A percentile compares a stretch with the other conserved stretches of the same genome.
These are phyloP conservation scores for Claviceps maximensis DNA, from an alignment of 2,329 filamentous ascomycete genomes.

Conservation along the genomic window DNA sequence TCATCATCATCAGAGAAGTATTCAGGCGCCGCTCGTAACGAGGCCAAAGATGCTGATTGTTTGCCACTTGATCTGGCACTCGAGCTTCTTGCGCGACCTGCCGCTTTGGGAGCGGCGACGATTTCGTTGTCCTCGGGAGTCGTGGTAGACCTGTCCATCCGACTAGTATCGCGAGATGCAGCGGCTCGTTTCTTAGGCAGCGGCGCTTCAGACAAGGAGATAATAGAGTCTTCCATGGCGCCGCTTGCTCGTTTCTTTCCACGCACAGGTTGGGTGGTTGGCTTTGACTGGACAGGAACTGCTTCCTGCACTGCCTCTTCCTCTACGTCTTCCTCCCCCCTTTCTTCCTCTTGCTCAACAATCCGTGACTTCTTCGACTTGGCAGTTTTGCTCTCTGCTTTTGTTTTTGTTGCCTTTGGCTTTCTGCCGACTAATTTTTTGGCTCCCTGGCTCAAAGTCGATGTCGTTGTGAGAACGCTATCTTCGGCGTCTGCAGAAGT, in stretches of 20 bases:
- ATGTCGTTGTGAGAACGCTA: slow-evolving; percentile 45
- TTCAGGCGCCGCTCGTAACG: slow-evolving; percentile 25
- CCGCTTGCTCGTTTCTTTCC: slow-evolving; percentile 54
- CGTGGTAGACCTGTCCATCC: slow-evolving; percentile 24
- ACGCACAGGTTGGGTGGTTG: slow-evolving; percentile 27
- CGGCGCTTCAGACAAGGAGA: slow-evolving; percentile 31
- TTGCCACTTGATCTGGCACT: slow-evolving; percentile 22
- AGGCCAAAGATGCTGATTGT: slow-evolving; percentile 37
- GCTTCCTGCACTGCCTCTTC: slow-evolving; percentile 19
- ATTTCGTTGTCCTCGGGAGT: slow-evolving; percentile 29
- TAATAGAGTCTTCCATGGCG: slow-evolving; percentile 36
- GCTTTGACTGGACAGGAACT: slow-evolving; percentile 14
- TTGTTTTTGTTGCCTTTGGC: slow-evolving; percentile 40
- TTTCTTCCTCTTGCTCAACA: slow-evolving; percentile 8
- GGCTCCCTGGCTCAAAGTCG: slow-evolving; percentile 41
- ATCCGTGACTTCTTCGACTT: slow-evolving; percentile 38
- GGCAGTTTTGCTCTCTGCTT: slow-evolving; percentile 20
- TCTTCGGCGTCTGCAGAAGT: slow-evolving; percentile 39
- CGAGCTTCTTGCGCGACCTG: slow-evolving; percentile 24
- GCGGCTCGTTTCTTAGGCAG: slow-evolving; percentile 47
- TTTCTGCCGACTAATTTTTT: slow-evolving; percentile 39
- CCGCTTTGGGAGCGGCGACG: slow-evolving; percentile 20
- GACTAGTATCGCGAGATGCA: slow-evolving; percentile 34
- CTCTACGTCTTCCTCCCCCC: slow-evolving; percentile 8
- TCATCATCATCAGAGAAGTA: slow-evolving; percentile 46